A percentile compares a stretch with the other conserved stretches of the same genome.
phyloP scores from a whole-genome alignment of 1,284 basidiomycete species.

The Ceratobasidium sp. region DNA sequence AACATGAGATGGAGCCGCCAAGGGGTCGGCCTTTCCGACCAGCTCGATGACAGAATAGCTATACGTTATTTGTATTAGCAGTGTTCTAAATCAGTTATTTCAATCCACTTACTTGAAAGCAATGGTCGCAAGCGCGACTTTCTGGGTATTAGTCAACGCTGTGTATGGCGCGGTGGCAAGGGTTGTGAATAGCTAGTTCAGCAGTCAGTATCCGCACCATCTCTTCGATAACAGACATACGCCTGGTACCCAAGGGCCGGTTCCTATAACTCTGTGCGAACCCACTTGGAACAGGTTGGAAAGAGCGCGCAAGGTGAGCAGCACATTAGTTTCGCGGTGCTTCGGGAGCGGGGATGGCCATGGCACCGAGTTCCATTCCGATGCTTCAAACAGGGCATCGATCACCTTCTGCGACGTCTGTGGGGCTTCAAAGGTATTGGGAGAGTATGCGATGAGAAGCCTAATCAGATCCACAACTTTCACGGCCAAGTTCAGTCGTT shows the following conservation, averaged over 20 bases:
- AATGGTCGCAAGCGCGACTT: slow-evolving; percentile 76
- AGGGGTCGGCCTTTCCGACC: slow-evolving; percentile 10
- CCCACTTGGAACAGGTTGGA: slow-evolving; percentile 75
- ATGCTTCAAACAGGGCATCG: slow-evolving; percentile 67
- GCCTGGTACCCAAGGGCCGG: slow-evolving; percentile 59
- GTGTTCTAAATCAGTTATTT: slow-evolving; percentile 5
- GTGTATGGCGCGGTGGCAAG: slow-evolving; percentile 59
- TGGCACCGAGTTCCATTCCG: slow-evolving; percentile 66
- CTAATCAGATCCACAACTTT: slow-evolving; percentile 90
- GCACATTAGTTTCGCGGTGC: slow-evolving; percentile 80
- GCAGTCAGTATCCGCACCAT: neutral
- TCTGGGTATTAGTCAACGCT: slow-evolving; percentile 69
- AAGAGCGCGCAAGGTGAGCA: slow-evolving; percentile 82
- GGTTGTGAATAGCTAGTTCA: slow-evolving; percentile 60
- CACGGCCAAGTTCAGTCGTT: slow-evolving; percentile 19
- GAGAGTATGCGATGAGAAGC: slow-evolving; percentile 72
- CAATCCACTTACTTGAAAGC: slow-evolving; percentile 71
- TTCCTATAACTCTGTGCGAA: slow-evolving; percentile 53
- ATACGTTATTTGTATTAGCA: slow-evolving; percentile 29
- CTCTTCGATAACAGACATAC: slow-evolving; percentile 51
- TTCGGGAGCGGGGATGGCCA: slow-evolving; percentile 66
- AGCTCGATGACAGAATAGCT: slow-evolving; percentile 34
- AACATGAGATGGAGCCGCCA: neutral
- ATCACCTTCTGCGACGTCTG: slow-evolving; percentile 62
- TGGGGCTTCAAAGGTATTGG: slow-evolving; percentile 57